Percentiles rank a stretch among this genome's conserved stretches.
These are phyloP conservation scores for Mariannaea sp. DNA, from an alignment of 2,329 filamentous ascomycete species.

Conservation along the genomic window DNA sequence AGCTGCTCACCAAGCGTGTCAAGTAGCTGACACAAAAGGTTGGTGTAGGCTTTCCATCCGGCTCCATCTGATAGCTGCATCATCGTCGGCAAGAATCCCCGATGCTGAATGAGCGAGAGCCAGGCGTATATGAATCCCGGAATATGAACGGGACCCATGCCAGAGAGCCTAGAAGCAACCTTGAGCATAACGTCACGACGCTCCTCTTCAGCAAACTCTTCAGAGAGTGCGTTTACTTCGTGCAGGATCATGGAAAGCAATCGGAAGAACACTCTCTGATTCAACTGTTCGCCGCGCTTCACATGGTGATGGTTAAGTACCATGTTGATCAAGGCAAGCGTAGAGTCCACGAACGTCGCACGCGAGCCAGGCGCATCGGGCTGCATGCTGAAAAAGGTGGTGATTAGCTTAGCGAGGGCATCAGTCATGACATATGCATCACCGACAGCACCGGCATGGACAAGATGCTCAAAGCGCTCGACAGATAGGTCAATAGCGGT, in stretches of 20 bases:
- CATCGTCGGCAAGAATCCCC: constrained; percentile 80
- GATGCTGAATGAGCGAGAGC: constrained; percentile 81
- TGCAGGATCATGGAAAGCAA: constrained; percentile 83
- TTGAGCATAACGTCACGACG: constrained; percentile 71
- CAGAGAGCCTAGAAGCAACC: constrained; percentile 72
- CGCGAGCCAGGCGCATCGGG: constrained; percentile 67
- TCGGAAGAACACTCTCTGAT: constrained; percentile 88
- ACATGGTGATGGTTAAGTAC: constrained; percentile 86
- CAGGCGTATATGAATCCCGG: constrained; percentile 86
- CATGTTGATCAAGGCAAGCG: constrained; percentile 77
- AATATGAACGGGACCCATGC: constrained; percentile 75
- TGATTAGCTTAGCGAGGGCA: constrained; percentile 79
- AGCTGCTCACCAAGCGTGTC: constrained; percentile 78
- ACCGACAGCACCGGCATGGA: constrained; percentile 62
- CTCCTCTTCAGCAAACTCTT: constrained; percentile 64
- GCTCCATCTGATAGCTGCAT: constrained; percentile 68
- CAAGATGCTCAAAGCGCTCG: constrained; percentile 74
- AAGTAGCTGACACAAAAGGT: constrained; percentile 74
- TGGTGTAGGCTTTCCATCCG: constrained; percentile 78
- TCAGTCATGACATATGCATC: constrained; percentile 71
- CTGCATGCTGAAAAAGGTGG: constrained; percentile 75
- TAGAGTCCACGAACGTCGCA: constrained; percentile 74
- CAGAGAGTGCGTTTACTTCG: constrained; percentile 66
- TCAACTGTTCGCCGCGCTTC: constrained; percentile 79
- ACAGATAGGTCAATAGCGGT: constrained; percentile 81